Percentiles rank a stretch among this genome's conserved stretches.
phyloP scores from a whole-genome alignment of 345 rosid species.

The Brassica incana region DNA sequence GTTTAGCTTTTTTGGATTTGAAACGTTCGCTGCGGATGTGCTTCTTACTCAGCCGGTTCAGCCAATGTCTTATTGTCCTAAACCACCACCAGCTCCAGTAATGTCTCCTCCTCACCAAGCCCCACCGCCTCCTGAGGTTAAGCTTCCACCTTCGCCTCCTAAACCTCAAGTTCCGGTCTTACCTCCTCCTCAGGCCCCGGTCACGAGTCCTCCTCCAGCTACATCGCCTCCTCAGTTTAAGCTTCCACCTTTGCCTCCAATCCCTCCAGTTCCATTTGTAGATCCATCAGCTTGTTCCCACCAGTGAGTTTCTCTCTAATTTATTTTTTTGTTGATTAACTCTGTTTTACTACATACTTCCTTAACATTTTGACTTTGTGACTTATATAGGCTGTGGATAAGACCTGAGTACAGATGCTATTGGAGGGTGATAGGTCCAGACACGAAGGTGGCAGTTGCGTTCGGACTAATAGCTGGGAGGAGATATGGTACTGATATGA shows the following conservation, averaged over 20 bases:
- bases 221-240: slow-evolving; percentile 50
- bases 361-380: slow-evolving; percentile 15
- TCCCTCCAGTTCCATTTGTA: slow-evolving; percentile 59
- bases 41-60: slow-evolving; percentile 70
- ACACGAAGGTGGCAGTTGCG: slow-evolving; percentile 61
- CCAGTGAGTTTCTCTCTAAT: slow-evolving; percentile 52
- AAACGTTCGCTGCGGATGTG: slow-evolving; percentile 53
- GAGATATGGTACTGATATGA: slow-evolving; percentile 62
- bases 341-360: not conserved
- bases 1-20: slow-evolving; percentile 61
- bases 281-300: slow-evolving; percentile 81
- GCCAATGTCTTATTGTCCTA: slow-evolving; percentile 73
- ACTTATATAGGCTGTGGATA: slow-evolving; percentile 57
- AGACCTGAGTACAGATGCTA: slow-evolving; percentile 72
- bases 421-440: slow-evolving; percentile 72
- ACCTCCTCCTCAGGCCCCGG: slow-evolving; percentile 34
- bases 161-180: slow-evolving; percentile 11
- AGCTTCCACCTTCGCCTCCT: not conserved
- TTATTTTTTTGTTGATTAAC: not conserved
- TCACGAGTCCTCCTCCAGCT: not conserved
- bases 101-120: slow-evolving; percentile 30
- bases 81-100: slow-evolving; percentile 33
- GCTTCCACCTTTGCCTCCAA: slow-evolving; percentile 56
- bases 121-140: not conserved
- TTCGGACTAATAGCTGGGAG: slow-evolving; percentile 63